Base-by-base conservation (phyloP, 1,284 basidiomycete genomes). In the Boletellus sp. region DNA sequence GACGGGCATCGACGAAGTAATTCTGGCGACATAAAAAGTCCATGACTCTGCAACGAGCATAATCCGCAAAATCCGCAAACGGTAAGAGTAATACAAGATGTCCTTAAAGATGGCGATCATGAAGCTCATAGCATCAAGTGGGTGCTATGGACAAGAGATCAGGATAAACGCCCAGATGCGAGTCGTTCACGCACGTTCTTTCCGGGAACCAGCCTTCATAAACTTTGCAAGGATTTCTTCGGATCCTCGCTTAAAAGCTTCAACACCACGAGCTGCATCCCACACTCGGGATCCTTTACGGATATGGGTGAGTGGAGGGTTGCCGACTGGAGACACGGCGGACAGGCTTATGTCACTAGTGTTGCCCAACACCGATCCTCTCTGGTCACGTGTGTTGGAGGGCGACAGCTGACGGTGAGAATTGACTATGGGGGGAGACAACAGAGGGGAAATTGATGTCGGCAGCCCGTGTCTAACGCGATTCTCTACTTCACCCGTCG, bases 181-280 rank as follows among this genome's bases (percentile, higher is more conserved):
- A 32, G 26, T 28, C 28, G 15, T 50, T 65, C 44, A 64, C 28
- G 49, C 41, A 37, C 39, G 80, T 28, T 83, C 80, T 51, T 85
- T 83, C 77, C 81, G 85, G 49, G 83, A 80, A 30, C 84, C 83
- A 76, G 85, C 85, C 60, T 80, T 83, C 72, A 92, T 71, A 70
- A 93, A 92, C 37, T 85, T 76, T 8, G 84, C 80, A 36, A 93
- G 74, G 15, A 91, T 88, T 60, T 92, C 86, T 64, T 93, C 90
- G 3, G 89, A 90, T 19, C 86, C 84, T 50, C 81, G 81, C 68
- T 90, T 92, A 70, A 92, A 90, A 36, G 86, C 60, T 50, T 92
- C 89, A 8, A 92, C 83, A 41, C 85, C 85, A 19, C 89, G 80
- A 12, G 85, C 82, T 18, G 89, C 87, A 62, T 92, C 86, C 81